These are phyloP conservation scores for Teunomyces atbi DNA, from an alignment of 805 yeast genomes.

Conservation along the genomic window DNA sequence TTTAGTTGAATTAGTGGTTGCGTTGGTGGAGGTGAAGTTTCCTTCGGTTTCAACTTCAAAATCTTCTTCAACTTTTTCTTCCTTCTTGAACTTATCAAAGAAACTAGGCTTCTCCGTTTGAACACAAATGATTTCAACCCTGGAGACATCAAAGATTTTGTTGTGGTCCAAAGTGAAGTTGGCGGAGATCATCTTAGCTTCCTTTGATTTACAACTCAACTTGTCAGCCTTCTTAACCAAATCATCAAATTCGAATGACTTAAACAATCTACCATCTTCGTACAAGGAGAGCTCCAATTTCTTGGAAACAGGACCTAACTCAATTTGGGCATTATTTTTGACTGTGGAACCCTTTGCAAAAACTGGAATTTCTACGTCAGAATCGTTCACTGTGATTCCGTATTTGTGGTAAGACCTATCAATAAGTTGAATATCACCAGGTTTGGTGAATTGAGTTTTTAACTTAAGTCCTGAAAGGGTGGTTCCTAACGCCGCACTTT, in stretches of 20 bases:
- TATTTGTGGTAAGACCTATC: constrained; percentile 57
- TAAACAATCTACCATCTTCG: constrained; percentile 38
- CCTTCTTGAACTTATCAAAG: constrained; percentile 25
- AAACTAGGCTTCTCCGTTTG: constrained; percentile 17
- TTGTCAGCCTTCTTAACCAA: constrained; percentile 26
- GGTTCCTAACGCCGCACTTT: constrained; percentile 87
- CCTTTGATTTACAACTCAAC: constrained; percentile 39
- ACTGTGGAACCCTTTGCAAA: constrained; percentile 49
- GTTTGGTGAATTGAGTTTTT: constrained; percentile 64
- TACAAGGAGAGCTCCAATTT: constrained; percentile 31
- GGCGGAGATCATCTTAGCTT: constrained; percentile 31
- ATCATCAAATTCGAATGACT: constrained; percentile 24
- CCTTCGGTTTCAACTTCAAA: constrained; percentile 12
- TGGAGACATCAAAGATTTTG: constrained; percentile 48
- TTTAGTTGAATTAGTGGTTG: constrained; percentile 15
- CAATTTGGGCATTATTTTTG: constrained; percentile 31
- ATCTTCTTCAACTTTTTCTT: constrained; percentile 16
- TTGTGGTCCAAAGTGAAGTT: constrained; percentile 47
- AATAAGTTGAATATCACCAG: constrained; percentile 53
- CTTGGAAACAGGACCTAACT: constrained; percentile 33
- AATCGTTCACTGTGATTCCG: constrained; percentile 32
- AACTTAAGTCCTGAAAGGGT: constrained; percentile 74
- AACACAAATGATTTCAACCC: constrained; percentile 47
- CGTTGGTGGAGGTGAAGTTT: constrained; percentile 4
- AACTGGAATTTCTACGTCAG: constrained; percentile 24